These are phyloP conservation scores for Exsudoporus frostii DNA, from an alignment of 768 basidiomycete species.

Conservation along the genomic window DNA sequence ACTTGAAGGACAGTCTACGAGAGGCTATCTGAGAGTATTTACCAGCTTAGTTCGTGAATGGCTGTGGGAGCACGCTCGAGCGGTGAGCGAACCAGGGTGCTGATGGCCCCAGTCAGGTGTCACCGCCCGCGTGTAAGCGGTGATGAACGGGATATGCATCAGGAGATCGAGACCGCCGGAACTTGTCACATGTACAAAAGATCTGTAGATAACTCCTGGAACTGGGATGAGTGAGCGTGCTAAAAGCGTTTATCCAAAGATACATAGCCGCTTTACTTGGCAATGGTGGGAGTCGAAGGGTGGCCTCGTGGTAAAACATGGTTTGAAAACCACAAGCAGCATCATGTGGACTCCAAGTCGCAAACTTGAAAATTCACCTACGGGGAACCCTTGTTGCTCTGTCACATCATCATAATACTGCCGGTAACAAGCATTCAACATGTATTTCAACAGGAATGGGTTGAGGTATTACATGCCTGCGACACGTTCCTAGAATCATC, in stretches of 20 bases:
- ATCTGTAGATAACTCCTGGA: background rate
- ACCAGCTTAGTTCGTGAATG: background rate
- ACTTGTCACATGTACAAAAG: background rate
- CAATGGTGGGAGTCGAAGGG: no score
- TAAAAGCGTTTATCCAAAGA: background rate
- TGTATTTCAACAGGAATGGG: background rate
- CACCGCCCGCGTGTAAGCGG: background rate
- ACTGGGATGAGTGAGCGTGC: background rate
- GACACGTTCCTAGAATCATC: background rate
- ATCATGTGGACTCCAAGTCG: no score
- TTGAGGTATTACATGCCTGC: background rate
- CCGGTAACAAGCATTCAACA: background rate
- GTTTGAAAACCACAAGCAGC: no score
- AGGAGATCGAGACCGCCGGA: background rate
- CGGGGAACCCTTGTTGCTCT: background rate
- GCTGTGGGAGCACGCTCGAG: background rate
- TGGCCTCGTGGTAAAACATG: no score
- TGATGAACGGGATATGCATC: slow-evolving; percentile 4
- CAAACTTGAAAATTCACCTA: no score
- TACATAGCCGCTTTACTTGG: background rate
- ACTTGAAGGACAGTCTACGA: background rate
- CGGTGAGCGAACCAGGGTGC: background rate
- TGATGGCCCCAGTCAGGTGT: background rate
- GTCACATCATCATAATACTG: background rate
- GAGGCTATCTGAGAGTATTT: background rate